Base-by-base conservation (phyloP, 306 rosid genomes). In the Rosa multiflora region DNA sequence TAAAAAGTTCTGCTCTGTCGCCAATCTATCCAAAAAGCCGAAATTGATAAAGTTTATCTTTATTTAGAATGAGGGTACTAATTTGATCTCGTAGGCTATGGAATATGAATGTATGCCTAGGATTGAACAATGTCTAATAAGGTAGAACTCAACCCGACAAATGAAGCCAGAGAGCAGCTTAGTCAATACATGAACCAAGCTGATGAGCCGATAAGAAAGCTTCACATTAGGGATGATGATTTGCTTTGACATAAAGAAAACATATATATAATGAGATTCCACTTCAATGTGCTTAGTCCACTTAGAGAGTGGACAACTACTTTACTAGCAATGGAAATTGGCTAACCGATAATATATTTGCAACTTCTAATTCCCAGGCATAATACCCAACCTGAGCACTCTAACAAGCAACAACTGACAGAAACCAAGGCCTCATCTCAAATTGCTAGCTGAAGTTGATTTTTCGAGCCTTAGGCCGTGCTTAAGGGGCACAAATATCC, bases 171-270 rank as follows among this genome's bases (percentile, higher is more conserved):
- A 5, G 10, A 29, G 23, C 26, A 39, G 23, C 62, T 48, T 17
- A 17, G 42, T 72, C 26, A 71, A 48, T 47, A 71, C 9, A 29
- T 17, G 58, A 53, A 49, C 62, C 58, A 70, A 70, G 42, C 76
- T 17, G 56, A 51, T 72, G 40, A 70, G 42, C 23, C 8, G 11
- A 49, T 72, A 42, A 8, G 76, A 71, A 71, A 23, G 23, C 10
- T 9, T 49, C 5, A 29, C 1, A 17, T 23, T 20, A 47, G 21
- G 26, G 11, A 5, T 67, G 20, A 13, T 29, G 44, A 67, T 67
- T 35, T 39, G n/a, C 46, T 67, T 67, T 17, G 49, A 20, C 48
- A 18, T 35, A 0, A 29, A 35, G 3, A 8, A 64, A 18, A 15
- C 48, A 67, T 17, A 15, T 32, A 14, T 8, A 8, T 35, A 37